Percentiles rank a stretch among this genome's conserved stretches.
These are phyloP conservation scores for Plantago ovata DNA, from an alignment of 257 asterid genomes.

Conservation along the genomic window DNA sequence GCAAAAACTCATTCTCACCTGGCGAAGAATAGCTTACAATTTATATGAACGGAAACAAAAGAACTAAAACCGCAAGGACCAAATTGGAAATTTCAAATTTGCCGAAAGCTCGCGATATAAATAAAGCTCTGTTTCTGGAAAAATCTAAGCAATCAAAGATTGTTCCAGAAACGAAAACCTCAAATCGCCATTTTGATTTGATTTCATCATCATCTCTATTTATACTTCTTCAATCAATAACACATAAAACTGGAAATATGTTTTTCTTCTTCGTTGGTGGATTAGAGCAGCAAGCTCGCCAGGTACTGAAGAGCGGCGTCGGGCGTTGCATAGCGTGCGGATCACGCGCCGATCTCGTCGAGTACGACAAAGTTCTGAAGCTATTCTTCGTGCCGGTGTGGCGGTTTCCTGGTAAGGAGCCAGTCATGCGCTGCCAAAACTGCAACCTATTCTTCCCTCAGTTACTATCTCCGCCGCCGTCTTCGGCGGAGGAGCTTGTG, in stretches of 20 bases:
- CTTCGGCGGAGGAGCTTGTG: conserved; percentile 6
- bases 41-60: too few species aligned
- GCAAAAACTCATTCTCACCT: too few species aligned
- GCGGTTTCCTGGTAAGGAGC: conserved; percentile 81
- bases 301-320: conserved; percentile 53
- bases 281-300: conserved; percentile 63
- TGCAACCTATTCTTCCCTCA: conserved; percentile 67
- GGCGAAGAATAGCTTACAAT: too few species aligned
- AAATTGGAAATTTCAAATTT: too few species aligned
- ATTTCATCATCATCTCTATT: not conserved
- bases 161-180: too few species aligned
- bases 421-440: conserved; percentile 50
- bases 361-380: conserved; percentile 70
- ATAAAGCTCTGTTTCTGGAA: too few species aligned
- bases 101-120: too few species aligned
- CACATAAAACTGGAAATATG: conserved; percentile 27
- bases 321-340: conserved; percentile 79
- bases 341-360: conserved; percentile 71
- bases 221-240: not conserved
- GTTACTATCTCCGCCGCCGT: conserved; percentile 27
- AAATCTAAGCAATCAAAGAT: too few species aligned
- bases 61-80: too few species aligned
- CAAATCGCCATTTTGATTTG: too few species aligned
- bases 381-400: conserved; percentile 78
- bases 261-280: conserved; percentile 84